A percentile compares a stretch with the other conserved stretches of the same genome.
phyloP scores from a whole-genome alignment of 257 asterid genomes.

The Solanum sejunctum region DNA sequence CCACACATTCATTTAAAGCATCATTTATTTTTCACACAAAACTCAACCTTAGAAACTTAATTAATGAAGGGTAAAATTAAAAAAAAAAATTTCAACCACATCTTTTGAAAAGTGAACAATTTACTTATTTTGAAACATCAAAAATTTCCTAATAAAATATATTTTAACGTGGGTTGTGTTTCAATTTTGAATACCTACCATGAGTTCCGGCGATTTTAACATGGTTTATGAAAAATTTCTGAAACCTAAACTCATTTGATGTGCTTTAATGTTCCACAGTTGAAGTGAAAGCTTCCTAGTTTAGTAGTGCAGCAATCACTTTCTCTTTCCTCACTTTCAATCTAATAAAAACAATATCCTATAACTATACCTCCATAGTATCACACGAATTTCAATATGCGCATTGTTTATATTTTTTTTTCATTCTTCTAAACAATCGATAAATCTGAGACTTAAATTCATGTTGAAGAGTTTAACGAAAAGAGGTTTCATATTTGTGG shows the following conservation, averaged over 20 bases:
- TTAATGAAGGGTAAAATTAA: no score
- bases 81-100: no score
- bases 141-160: neutral
- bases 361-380: neutral
- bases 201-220: neutral
- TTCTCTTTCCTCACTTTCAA: neutral
- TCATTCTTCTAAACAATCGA: neutral
- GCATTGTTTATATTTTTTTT: neutral
- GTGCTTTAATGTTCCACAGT: neutral
- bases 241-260: neutral
- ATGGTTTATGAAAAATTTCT: neutral
- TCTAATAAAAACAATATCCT: neutral
- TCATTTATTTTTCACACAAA: no score
- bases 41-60: no score
- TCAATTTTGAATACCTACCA: neutral
- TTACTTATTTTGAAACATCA: no score
- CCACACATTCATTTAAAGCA: no score
- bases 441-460: neutral
- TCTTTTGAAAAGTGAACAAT: no score
- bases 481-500: neutral
- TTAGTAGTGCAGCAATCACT: neutral
- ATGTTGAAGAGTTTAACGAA: no score
- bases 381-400: neutral
- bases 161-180: neutral
- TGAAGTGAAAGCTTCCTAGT: neutral